These are phyloP conservation scores for Dactylellina haptotyla DNA, from an alignment of 2,329 filamentous ascomycete species.

Conservation along the genomic window DNA sequence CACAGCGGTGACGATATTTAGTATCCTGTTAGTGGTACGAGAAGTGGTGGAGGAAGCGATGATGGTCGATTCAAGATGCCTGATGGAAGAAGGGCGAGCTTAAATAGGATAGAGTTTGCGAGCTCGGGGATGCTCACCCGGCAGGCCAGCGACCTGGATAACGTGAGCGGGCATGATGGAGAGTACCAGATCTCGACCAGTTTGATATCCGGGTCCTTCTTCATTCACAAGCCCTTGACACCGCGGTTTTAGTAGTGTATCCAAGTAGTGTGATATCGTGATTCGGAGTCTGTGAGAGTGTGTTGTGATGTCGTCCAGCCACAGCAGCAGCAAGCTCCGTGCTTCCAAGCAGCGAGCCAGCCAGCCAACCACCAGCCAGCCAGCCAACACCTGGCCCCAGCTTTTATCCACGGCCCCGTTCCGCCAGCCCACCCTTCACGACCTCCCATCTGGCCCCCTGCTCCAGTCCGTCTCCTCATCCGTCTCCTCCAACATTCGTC, in stretches of 20 bases:
- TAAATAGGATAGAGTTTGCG: conserved; percentile 38
- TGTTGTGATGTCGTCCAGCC: conserved; percentile 10
- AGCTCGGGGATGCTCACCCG: conserved; percentile 8
- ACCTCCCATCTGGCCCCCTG: not conserved
- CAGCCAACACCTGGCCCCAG: conserved; percentile 20
- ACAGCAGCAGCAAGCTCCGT: conserved; percentile 10
- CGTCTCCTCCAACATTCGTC: not conserved
- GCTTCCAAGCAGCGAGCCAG: not conserved
- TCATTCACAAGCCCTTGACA: no score
- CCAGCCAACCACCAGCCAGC: no score
- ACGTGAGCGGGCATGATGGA: not conserved
- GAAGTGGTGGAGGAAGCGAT: not conserved
- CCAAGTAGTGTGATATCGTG: no score
- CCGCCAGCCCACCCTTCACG: not conserved
- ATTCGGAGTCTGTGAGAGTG: no score
- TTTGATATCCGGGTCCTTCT: conserved; percentile 99
- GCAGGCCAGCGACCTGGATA: conserved; percentile 1
- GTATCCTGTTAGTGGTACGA: not conserved
- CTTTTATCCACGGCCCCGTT: not conserved
- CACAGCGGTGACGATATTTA: not conserved
- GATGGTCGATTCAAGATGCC: not conserved
- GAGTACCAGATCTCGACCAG: conserved; percentile 63
- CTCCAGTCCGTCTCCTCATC: conserved; percentile 11
- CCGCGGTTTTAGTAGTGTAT: no score
- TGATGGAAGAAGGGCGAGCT: not conserved